phyloP scores from a whole-genome alignment of 208 protist species.

The Endotrypanum monterogeii region DNA sequence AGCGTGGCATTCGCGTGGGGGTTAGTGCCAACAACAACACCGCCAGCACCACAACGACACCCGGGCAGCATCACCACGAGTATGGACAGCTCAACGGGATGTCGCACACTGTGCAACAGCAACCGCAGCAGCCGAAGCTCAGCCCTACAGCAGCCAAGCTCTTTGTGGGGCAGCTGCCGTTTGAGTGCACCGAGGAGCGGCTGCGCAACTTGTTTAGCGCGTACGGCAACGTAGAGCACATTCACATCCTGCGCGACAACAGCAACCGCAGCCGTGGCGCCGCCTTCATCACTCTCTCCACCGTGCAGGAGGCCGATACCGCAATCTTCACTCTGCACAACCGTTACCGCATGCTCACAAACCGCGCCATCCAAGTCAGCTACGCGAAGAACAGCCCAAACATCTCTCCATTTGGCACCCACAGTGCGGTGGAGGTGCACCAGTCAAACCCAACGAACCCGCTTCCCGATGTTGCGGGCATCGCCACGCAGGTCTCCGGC shows the following conservation, averaged over 20 bases:
- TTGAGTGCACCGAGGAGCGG: conserved; percentile 84
- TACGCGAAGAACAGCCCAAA: conserved; percentile 90
- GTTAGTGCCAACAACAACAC: conserved; percentile 26
- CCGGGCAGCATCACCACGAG: conserved; percentile 23
- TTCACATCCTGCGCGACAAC: conserved; percentile 87
- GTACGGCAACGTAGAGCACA: conserved; percentile 86
- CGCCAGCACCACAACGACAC: conserved; percentile 12
- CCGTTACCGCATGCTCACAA: conserved; percentile 87
- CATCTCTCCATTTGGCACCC: conserved; percentile 83
- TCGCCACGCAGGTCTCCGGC: conserved; percentile 22
- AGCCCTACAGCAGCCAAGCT: conserved; percentile 65
- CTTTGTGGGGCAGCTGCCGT: conserved; percentile 87
- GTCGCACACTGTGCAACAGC: conserved; percentile 18
- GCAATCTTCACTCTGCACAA: conserved; percentile 91
- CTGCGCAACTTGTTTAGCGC: conserved; percentile 82
- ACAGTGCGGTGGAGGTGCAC: conserved; percentile 77
- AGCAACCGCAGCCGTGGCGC: conserved; percentile 81
- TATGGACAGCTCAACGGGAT: conserved; percentile 18
- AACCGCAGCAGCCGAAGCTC: conserved; percentile 41
- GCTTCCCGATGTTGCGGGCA: conserved; percentile 72
- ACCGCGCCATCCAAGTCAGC: conserved; percentile 87
- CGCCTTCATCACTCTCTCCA: conserved; percentile 84
- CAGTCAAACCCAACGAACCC: conserved; percentile 87
- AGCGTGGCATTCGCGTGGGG: conserved; percentile 14
- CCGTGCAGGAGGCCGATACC: conserved; percentile 81